These are phyloP conservation scores for Melastoma malabathricum DNA, from an alignment of 345 rosid genomes.

Conservation along the genomic window DNA sequence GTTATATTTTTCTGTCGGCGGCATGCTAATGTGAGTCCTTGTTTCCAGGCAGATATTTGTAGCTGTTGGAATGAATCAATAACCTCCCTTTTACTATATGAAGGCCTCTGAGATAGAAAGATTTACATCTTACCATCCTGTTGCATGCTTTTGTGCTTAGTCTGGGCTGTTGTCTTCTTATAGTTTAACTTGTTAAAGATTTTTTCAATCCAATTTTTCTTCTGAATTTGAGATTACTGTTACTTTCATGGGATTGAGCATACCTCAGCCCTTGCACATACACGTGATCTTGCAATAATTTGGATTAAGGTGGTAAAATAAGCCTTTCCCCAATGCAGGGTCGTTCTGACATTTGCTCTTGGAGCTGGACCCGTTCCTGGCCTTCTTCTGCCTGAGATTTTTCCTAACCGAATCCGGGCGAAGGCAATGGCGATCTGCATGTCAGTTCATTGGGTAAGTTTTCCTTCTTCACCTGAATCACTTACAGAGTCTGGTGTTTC, in stretches of 20 bases:
- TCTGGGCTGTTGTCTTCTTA: no score
- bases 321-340: constrained; percentile 34
- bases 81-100: background rate
- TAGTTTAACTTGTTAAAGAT: no score
- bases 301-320: background rate
- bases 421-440: constrained; percentile 94
- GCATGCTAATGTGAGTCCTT: constrained; percentile 68
- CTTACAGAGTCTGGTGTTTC: background rate
- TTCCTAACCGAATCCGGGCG: constrained; percentile 81
- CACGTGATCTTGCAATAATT: no score
- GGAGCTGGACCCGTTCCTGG: constrained; percentile 99
- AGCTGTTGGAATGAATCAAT: fast-evolving
- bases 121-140: no score
- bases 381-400: constrained; percentile 90
- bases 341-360: constrained; percentile 74
- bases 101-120: no score
- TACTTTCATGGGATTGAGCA: no score
- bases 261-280: no score
- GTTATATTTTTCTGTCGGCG: constrained; percentile 69
- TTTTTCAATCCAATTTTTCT: no score
- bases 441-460: constrained; percentile 95
- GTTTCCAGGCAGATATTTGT: background rate
- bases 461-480: background rate
- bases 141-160: no score
- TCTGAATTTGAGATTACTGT: no score